Evolutionary conservation across 192 early-diverging fungal genomes (phyloP).

Genomic region (Rhizophlyctis rosea): DNA sequence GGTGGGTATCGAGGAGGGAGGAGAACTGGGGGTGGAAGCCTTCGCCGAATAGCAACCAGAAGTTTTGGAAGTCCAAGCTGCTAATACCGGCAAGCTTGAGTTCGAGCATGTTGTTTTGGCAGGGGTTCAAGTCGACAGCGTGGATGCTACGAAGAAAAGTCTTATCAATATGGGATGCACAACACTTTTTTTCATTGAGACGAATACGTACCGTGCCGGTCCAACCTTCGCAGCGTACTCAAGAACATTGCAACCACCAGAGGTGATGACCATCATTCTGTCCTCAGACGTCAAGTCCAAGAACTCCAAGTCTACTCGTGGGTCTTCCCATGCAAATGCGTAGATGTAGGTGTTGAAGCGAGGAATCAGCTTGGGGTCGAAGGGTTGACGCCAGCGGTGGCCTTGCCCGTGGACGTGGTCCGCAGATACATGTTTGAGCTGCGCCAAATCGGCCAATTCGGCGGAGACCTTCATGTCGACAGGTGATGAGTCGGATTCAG

Average conservation of each 20-base stretch:
- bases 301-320: conserved; percentile 66
- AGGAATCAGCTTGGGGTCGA: conserved; percentile 43
- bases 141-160: conserved; percentile 51
- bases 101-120: conserved; percentile 86
- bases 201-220: conserved; percentile 39
- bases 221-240: conserved; percentile 72
- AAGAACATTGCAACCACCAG: conserved; percentile 77
- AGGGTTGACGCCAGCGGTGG: conserved; percentile 45
- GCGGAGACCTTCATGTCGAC: no score
- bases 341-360: conserved; percentile 84
- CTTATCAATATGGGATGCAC: conserved; percentile 7
- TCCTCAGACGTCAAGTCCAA: conserved; percentile 66
- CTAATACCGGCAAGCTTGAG: conserved; percentile 74
- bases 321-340: conserved; percentile 87
- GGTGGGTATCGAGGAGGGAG: conserved; percentile 55
- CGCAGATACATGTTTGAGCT: conserved; percentile 28
- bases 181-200: no score
- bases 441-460: no score
- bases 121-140: conserved; percentile 87
- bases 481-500: no score
- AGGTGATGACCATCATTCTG: conserved; percentile 75
- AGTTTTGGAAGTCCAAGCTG: conserved; percentile 57
- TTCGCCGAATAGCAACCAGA: conserved; percentile 79
- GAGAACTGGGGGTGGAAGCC: conserved; percentile 63
- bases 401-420: conserved; percentile 52